Evolutionary conservation across 2,329 filamentous ascomycete genomes (phyloP), one percentile per base, ranked within the genome.

Genomic region (Cephalotrichum gorgonifer): DNA sequence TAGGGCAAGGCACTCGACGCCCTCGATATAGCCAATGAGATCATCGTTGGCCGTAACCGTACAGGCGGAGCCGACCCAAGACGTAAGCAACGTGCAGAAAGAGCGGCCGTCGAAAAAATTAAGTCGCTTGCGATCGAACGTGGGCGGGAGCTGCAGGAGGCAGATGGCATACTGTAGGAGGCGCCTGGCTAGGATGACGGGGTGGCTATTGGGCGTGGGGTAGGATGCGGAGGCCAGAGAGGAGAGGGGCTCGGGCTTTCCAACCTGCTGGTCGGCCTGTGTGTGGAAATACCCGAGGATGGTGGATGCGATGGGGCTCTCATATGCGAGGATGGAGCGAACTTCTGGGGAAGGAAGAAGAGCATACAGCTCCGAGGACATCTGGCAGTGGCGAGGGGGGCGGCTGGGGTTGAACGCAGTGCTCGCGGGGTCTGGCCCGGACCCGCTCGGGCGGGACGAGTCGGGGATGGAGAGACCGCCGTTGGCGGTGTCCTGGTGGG

Each of bases 31-130:
- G 22, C 70, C 70, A 1, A 74, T 59, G 4, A 81, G 60, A 35
- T 75, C 71, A 41, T 79, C 73, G 33, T 76, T 71, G 4, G 66
- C 67, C 0, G 71, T 72, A 4, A 79, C 70, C 5, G 69, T 58
- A 5, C 64, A 62, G 3, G 58, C 56, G 2, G 68, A 58, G 0
- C 61, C 54, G 9, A 57, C 57, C 2, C 66, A 56, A 30, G 27
- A 30, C 6, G 27, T 30, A 6, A 30, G 27, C 6, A 30, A 30
- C 27, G 6, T 12, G 12, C 27, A 30, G 27, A 30, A 30, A 6
- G 6, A 30, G 12, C 12, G 27, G 27, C 27, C 27, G 27, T 30
- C 27, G 27, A 30, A n/a, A n/a, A n/a, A 30, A 30, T 30, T 30
- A 0, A 70, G 59, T 7, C 52, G 43, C 23, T 56, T 55, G 2